Conservation (phyloP, 2,329 filamentous ascomycete genomes). For the Aureobasidium sp. region DNA sequence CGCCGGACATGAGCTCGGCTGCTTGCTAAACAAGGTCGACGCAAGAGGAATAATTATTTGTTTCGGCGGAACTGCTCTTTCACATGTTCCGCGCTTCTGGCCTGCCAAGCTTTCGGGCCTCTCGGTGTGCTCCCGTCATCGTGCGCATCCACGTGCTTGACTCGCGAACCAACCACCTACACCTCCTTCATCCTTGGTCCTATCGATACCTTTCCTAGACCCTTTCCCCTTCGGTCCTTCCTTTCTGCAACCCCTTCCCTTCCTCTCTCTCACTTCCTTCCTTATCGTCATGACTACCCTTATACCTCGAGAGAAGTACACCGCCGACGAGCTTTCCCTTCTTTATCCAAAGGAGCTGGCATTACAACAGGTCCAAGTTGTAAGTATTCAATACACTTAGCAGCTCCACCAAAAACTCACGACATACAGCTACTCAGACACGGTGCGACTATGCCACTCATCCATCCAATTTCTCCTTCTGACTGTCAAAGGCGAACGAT, state of each 20-base stretch:
- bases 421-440: slow-evolving; percentile 25
- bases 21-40: background rate
- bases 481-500: slow-evolving; percentile 52
- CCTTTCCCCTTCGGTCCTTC: background rate
- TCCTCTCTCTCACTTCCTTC: background rate
- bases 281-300: slow-evolving; percentile 66
- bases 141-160: background rate
- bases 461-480: background rate
- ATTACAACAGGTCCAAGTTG: slow-evolving; percentile 83
- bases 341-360: slow-evolving; percentile 77
- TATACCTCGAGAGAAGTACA: slow-evolving; percentile 67
- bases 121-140: background rate
- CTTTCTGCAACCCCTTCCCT: background rate
- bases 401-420: background rate
- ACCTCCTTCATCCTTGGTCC: background rate
- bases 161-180: background rate
- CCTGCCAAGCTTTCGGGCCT: background rate
- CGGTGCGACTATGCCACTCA: slow-evolving; percentile 17
- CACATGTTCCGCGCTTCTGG: background rate
- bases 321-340: slow-evolving; percentile 66
- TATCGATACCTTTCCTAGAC: background rate
- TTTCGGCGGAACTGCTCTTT: background rate
- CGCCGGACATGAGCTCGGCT: slow-evolving; percentile 3
- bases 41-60: background rate
- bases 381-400: slow-evolving; percentile 31